Evolutionary conservation across 768 basidiomycete genomes (phyloP), one percentile per base, ranked within the genome.

Genomic region (Cubamyces lactineus): DNA sequence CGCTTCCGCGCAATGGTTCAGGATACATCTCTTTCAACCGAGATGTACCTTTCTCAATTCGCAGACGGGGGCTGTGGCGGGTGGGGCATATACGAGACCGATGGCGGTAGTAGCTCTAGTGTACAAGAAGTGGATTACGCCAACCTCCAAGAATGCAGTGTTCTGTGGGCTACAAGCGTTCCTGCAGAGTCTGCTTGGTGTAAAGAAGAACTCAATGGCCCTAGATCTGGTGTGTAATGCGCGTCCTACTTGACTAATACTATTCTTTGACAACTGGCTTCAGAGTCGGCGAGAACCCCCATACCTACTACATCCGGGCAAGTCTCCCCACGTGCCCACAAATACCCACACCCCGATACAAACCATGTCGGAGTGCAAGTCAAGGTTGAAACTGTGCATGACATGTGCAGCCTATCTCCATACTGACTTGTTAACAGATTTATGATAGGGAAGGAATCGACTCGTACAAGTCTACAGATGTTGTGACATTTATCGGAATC

Each of bases 1-100:
- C 78, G 82, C 19, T 92, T 93, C 72, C 81, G 84, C 34, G 87
- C 82, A 24, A 91, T 93, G 88, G 79, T 93, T 30, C 92, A 94
- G 71, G 92, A 93, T 69, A 92, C 90, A 2, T 90, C 91, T 2
- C 70, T 82, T 17, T 85, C 88, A 5, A 82, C 84, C 0, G 89
- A 92, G 70, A 78, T 94, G 64, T 94, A 94, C 72, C 76, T 91
- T 43, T 81, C 85, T 2, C 78, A 70, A 43, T 72, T 77, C 24
- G 58, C 69, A 45, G 71, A 76, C 39, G 79, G 77, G 1, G 69
- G 68, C 45, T 84, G 82, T 58, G 90, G 89, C 26, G 92, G 91
- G n/a, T 93, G 92, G 92, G 91, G 89, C 6, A 73, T 89, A 24
- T 71, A 66, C 49, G 64, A 63, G 57, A 49, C 62, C 19, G 48